These are phyloP conservation scores for Lepidopterella palustris DNA, from an alignment of 495 filamentous ascomycete species.

Conservation along the genomic window DNA sequence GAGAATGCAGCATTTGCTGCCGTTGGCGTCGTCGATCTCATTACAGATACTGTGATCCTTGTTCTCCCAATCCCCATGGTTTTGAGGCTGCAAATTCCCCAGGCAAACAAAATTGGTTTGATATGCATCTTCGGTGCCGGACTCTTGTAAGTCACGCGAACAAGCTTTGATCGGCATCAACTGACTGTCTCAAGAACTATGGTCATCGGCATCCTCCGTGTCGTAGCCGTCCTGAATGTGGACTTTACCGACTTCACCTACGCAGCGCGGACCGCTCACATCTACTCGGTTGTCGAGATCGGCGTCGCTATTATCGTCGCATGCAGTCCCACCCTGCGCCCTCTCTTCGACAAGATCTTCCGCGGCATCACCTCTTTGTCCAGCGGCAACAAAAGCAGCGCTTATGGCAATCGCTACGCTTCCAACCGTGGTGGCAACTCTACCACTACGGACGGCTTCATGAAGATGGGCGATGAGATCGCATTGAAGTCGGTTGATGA, in stretches of 20 bases:
- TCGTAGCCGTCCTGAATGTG: background rate
- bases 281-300: background rate
- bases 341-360: slow-evolving; percentile 1
- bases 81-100: background rate
- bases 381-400: background rate
- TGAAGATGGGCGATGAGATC: background rate
- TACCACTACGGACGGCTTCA: background rate
- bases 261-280: background rate
- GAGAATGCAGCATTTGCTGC: background rate
- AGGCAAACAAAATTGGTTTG: background rate
- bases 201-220: background rate
- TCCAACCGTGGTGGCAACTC: background rate
- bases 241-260: background rate
- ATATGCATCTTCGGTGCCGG: background rate
- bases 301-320: background rate
- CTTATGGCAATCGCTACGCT: background rate
- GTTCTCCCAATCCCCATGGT: background rate
- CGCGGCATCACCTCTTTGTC: background rate
- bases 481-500: too few relatives aligned
- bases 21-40: background rate
- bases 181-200: background rate
- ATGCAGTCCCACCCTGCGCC: background rate
- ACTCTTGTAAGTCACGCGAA: background rate
- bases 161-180: background rate
- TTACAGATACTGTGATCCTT: background rate